A percentile compares a stretch with the other conserved stretches of the same genome.
phyloP scores from a whole-genome alignment of 2,329 filamentous ascomycete species.

The Chaetothyriales sp. region DNA sequence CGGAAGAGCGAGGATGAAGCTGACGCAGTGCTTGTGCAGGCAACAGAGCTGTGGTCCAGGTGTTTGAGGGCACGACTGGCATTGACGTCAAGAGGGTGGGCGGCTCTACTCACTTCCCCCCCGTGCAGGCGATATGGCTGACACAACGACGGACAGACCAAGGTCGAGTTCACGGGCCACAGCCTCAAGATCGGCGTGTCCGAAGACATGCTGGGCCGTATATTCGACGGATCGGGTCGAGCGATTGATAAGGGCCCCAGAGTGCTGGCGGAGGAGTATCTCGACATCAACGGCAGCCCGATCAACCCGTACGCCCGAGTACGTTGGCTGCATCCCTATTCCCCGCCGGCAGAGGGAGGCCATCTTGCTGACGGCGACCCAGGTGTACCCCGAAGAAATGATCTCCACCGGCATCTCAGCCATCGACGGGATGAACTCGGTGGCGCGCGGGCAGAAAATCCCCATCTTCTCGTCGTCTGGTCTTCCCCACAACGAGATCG shows the following conservation, averaged over 20 bases:
- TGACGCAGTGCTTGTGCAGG: slow-evolving; percentile 38
- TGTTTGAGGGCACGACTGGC: slow-evolving; percentile 92
- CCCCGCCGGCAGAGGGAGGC: background rate
- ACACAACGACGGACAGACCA: slow-evolving; percentile 50
- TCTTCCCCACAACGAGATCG: slow-evolving; percentile 99
- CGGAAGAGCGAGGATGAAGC: slow-evolving; percentile 1
- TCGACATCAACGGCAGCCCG: slow-evolving; percentile 96
- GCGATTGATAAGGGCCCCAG: slow-evolving; percentile 98
- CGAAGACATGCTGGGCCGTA: slow-evolving; percentile 97
- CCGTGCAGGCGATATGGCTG: slow-evolving; percentile 16
- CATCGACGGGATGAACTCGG: slow-evolving; percentile 96
- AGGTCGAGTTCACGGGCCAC: slow-evolving; percentile 92
- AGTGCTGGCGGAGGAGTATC: slow-evolving; percentile 91
- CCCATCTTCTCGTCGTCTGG: slow-evolving; percentile 97
- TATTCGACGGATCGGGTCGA: slow-evolving; percentile 95
- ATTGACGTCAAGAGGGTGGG: slow-evolving; percentile 95
- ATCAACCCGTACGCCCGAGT: slow-evolving; percentile 98
- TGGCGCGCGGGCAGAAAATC: slow-evolving; percentile 98
- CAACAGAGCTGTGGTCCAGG: slow-evolving; percentile 88
- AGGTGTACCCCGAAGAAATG: slow-evolving; percentile 99
- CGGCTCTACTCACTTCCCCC: background rate
- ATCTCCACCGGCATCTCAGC: slow-evolving; percentile 98
- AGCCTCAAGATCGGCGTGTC: slow-evolving; percentile 98
- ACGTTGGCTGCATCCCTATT: slow-evolving; percentile 24
- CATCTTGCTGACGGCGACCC: slow-evolving; percentile 10